These are phyloP conservation scores for Diaporthe aspalathi DNA, from an alignment of 2,329 filamentous ascomycete species.

Conservation along the genomic window DNA sequence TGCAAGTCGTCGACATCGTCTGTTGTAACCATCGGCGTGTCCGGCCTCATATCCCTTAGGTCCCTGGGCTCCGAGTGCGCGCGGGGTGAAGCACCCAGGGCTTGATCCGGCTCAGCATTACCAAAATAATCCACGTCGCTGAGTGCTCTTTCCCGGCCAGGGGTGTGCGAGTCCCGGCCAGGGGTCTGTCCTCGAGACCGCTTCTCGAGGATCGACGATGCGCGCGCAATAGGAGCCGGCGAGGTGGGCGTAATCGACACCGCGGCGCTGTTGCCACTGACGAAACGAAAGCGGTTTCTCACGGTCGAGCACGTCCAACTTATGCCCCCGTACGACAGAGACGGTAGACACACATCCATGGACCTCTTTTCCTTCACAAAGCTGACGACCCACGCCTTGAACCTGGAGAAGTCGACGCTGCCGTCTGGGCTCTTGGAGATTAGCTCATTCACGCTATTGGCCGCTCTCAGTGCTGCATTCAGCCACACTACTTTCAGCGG, in stretches of 20 bases:
- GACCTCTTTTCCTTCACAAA: constrained; percentile 64
- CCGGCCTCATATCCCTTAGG: constrained; percentile 41
- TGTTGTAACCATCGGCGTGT: constrained; percentile 40
- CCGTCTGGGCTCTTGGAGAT: constrained; percentile 62
- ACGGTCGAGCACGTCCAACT: constrained; percentile 79
- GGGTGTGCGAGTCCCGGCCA: constrained; percentile 48
- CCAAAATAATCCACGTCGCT: constrained; percentile 59
- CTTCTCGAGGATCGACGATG: constrained; percentile 50
- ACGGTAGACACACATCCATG: constrained; percentile 64
- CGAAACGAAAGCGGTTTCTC: constrained; percentile 74
- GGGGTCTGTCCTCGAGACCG: constrained; percentile 52
- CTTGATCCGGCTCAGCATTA: constrained; percentile 41
- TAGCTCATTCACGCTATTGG: constrained; percentile 65
- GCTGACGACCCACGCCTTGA: constrained; percentile 76
- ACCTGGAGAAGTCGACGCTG: constrained; percentile 66
- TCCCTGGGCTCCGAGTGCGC: constrained; percentile 44
- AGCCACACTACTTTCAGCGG: constrained; percentile 73
- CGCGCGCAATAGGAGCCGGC: constrained; percentile 52
- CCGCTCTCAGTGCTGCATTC: constrained; percentile 74
- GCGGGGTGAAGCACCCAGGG: constrained; percentile 27
- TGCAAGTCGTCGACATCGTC: not conserved
- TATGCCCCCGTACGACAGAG: constrained; percentile 71
- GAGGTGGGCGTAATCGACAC: constrained; percentile 54
- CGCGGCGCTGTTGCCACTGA: constrained; percentile 65
- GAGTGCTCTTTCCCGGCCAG: constrained; percentile 42